Evolutionary conservation across 1,284 basidiomycete genomes (phyloP).

Genomic region (Serendipita sp.): DNA sequence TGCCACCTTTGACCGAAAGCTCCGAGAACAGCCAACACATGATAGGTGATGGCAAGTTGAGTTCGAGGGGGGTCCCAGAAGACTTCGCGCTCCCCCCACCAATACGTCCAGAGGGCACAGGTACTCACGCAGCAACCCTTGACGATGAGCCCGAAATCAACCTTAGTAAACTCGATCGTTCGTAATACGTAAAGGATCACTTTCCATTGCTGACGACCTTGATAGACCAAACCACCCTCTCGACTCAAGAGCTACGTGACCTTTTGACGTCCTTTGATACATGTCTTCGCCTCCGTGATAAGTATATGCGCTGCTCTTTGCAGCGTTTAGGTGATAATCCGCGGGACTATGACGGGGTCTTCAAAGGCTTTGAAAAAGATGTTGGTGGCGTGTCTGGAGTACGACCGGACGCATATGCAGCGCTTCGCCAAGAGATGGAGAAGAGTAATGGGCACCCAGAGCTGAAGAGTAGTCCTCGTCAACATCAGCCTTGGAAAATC

Average conservation of each 20-base stretch:
- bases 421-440: constrained; percentile 17
- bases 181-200: not conserved
- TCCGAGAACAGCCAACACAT: not conserved
- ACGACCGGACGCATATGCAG: constrained; percentile 38
- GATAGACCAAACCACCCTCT: not conserved
- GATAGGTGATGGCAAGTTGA: not conserved
- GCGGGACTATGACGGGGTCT: constrained; percentile 68
- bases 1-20: not conserved
- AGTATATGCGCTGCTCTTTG: constrained; percentile 73
- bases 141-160: constrained; percentile 5
- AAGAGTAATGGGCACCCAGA: not conserved
- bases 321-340: constrained; percentile 89
- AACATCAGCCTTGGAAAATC: constrained; percentile 61
- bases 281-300: constrained; percentile 81
- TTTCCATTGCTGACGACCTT: not conserved
- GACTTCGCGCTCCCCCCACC: constrained; percentile 14
- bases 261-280: constrained; percentile 42
- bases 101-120: not conserved
- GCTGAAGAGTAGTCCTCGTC: constrained; percentile 18
- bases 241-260: constrained; percentile 16
- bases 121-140: not conserved
- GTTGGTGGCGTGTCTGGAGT: constrained; percentile 53
- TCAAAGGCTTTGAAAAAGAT: constrained; percentile 44
- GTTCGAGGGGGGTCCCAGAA: not conserved
- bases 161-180: not conserved